phyloP scores from a whole-genome alignment of 2,329 filamentous ascomycete genomes.

The Alternaria novae-zelandiae region DNA sequence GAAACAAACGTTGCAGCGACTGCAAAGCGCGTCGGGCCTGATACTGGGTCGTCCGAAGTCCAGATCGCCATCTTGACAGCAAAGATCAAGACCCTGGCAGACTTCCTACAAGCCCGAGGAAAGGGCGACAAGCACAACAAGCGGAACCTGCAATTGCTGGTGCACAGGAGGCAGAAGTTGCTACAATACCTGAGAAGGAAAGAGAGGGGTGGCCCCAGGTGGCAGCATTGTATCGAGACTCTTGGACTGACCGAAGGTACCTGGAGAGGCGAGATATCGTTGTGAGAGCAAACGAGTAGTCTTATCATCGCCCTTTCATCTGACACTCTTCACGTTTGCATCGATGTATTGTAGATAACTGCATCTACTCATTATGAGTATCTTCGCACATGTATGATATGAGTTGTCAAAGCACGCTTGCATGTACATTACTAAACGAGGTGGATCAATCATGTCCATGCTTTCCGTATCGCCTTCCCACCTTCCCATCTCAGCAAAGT shows the following conservation, averaged over 20 bases:
- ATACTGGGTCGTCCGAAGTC: slow-evolving; percentile 96
- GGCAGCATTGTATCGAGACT: slow-evolving; percentile 83
- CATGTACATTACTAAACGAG: neutral
- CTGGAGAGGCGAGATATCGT: slow-evolving; percentile 86
- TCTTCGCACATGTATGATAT: neutral
- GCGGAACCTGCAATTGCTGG: slow-evolving; percentile 81
- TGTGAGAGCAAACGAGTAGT: slow-evolving; percentile 55
- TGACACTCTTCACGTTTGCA: neutral
- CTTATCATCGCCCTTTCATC: no score
- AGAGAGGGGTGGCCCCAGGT: slow-evolving; percentile 89
- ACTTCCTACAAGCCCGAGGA: slow-evolving; percentile 72
- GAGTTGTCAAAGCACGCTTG: neutral
- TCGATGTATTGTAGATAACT: neutral
- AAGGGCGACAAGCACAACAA: slow-evolving; percentile 94
- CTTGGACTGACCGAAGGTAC: slow-evolving; percentile 86
- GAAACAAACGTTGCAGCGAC: slow-evolving; percentile 36
- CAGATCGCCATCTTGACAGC: slow-evolving; percentile 94
- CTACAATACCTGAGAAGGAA: slow-evolving; percentile 85
- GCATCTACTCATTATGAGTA: neutral
- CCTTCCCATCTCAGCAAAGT: neutral
- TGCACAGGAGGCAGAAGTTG: slow-evolving; percentile 88
- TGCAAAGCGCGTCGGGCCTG: slow-evolving; percentile 75
- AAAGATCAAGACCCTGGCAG: slow-evolving; percentile 84
- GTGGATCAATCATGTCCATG: neutral
- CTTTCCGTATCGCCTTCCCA: no score